Conservation (phyloP, 2,329 filamentous ascomycete species). For the Paradendryphiella salina region DNA sequence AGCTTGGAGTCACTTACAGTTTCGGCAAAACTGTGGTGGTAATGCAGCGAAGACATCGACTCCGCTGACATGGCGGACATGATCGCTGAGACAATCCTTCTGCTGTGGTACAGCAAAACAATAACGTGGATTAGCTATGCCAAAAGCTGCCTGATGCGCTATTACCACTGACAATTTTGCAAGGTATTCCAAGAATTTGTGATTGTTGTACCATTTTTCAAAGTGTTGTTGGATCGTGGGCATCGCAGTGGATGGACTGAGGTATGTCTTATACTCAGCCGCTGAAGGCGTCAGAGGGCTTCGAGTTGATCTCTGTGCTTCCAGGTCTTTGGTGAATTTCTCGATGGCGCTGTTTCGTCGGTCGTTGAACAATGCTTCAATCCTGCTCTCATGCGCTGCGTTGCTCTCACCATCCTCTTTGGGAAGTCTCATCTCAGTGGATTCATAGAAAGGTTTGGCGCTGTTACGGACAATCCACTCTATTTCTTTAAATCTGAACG, state of each 20-base stretch:
- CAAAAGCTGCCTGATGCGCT: constrained; percentile 5
- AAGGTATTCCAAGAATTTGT: constrained; percentile 44
- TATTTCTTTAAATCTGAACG: neutral
- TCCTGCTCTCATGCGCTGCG: constrained; percentile 13
- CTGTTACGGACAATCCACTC: neutral
- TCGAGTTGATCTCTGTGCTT: constrained; percentile 25
- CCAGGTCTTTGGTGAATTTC: constrained; percentile 16
- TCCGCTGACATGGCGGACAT: constrained; percentile 3
- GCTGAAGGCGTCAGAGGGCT: constrained; percentile 12
- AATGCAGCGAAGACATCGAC: constrained; percentile 9
- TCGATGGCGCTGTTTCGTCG: constrained; percentile 12
- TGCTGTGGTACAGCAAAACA: neutral
- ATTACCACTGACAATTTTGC: constrained; percentile 18
- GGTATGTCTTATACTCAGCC: constrained; percentile 13
- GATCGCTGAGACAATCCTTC: neutral
- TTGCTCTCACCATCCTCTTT: constrained; percentile 16
- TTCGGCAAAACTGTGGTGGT: neutral
- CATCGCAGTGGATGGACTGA: constrained; percentile 22
- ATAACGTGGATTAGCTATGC: neutral
- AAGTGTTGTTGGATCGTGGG: constrained; percentile 18
- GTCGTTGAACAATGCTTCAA: constrained; percentile 2
- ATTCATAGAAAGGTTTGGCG: constrained; percentile 11
- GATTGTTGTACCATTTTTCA: constrained; percentile 43
- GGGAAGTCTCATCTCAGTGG: constrained; percentile 20
- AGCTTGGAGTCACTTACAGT: neutral